Conservation (phyloP, 768 basidiomycete genomes). For the Hypholoma sublateritium region DNA sequence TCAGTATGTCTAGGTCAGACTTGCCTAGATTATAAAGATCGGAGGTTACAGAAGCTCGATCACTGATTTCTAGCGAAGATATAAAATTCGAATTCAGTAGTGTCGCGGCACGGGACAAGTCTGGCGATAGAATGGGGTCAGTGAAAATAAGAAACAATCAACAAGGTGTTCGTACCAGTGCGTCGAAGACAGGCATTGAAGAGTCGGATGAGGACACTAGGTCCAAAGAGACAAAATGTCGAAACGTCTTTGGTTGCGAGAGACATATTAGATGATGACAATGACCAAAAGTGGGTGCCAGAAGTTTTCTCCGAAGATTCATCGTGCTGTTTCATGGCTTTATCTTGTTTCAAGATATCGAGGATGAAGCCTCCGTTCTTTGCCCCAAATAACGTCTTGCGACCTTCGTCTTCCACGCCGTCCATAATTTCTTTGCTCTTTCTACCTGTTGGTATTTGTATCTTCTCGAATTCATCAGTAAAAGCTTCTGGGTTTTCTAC, state of each 20-base stretch:
- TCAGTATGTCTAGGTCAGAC: background rate
- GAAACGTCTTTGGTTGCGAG: constrained; percentile 10
- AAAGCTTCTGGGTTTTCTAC: constrained; percentile 4
- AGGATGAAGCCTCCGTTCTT: constrained; percentile 42
- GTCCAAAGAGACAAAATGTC: constrained; percentile 16
- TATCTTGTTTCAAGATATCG: constrained; percentile 44
- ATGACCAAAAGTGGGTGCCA: constrained; percentile 19
- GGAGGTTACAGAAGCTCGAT: constrained; percentile 18
- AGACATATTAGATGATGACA: background rate
- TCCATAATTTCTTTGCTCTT: background rate
- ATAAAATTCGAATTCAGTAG: constrained; percentile 45
- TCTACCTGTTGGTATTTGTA: background rate
- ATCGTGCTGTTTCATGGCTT: constrained; percentile 20
- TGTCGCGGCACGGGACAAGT: constrained; percentile 34
- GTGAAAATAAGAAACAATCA: background rate
- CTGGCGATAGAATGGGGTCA: constrained; percentile 26
- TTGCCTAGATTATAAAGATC: constrained; percentile 20
- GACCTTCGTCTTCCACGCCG: constrained; percentile 26
- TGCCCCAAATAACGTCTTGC: constrained; percentile 38
- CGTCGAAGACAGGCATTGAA: constrained; percentile 27
- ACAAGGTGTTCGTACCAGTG: constrained; percentile 16
- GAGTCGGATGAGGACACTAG: constrained; percentile 20
- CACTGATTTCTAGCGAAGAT: constrained; percentile 26
- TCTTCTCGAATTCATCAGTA: background rate
- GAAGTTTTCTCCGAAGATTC: constrained; percentile 8